Conservation (phyloP, 805 yeast species). For the Lachancea cidri region DNA sequence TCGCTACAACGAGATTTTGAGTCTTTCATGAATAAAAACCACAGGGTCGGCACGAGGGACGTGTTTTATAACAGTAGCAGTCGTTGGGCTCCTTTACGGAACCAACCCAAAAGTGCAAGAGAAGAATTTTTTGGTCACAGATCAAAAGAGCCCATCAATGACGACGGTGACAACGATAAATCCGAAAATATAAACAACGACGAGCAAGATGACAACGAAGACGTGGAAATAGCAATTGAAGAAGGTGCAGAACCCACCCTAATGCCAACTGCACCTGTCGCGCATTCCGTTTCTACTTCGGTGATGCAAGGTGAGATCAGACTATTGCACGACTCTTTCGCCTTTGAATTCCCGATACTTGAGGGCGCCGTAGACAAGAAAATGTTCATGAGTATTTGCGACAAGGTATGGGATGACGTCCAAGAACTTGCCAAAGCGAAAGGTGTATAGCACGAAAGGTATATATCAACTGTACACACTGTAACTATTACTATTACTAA, state of each 20-base stretch:
- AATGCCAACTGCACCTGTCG: neutral
- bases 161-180: neutral
- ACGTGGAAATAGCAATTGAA: slow-evolving; percentile 25
- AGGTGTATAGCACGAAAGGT: neutral
- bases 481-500: neutral
- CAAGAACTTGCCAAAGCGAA: slow-evolving; percentile 6
- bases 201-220: slow-evolving; percentile 18
- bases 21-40: slow-evolving; percentile 3
- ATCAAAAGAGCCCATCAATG: neutral
- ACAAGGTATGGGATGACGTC: slow-evolving; percentile 32
- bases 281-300: slow-evolving; percentile 3
- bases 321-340: slow-evolving; percentile 22
- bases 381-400: slow-evolving; percentile 31
- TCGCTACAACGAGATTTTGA: slow-evolving; percentile 8
- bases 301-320: slow-evolving; percentile 25
- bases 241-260: slow-evolving; percentile 21
- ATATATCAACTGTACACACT: neutral
- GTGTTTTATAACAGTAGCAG: slow-evolving; percentile 8
- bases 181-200: neutral
- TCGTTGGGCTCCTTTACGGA: slow-evolving; percentile 10
- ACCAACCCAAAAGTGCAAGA: slow-evolving; percentile 10
- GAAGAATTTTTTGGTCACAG: slow-evolving; percentile 7
- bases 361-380: slow-evolving; percentile 25
- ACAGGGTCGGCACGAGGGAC: slow-evolving; percentile 8
- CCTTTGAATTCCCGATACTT: slow-evolving; percentile 23